Evolutionary conservation across 108 stramenopile genomes (phyloP).

Genomic region (Cyclotella kingstonii): DNA sequence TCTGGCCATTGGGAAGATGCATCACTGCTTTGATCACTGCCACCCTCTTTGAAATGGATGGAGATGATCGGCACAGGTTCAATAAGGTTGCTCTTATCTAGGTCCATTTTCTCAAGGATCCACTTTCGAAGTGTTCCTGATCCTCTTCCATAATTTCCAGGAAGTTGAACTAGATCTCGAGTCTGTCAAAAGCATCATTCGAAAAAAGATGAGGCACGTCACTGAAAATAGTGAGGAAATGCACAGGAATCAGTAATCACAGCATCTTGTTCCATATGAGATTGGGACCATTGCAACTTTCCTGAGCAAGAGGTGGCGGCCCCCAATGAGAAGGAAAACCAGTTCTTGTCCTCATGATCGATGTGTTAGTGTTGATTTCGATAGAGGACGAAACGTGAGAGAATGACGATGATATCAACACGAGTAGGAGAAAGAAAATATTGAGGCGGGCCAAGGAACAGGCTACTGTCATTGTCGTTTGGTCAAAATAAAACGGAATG

Average conservation of each 20-base stretch:
- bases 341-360: neutral
- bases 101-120: constrained; percentile 27
- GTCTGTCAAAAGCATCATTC: constrained; percentile 3
- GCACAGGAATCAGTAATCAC: neutral
- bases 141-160: constrained; percentile 20
- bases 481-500: too few relatives aligned
- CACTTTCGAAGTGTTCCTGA: constrained; percentile 26
- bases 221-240: neutral
- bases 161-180: constrained; percentile 28
- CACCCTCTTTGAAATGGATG: neutral
- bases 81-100: constrained; percentile 3
- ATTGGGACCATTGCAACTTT: neutral
- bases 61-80: neutral
- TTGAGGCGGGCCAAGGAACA: too few relatives aligned
- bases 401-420: too few relatives aligned
- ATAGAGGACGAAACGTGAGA: too few relatives aligned
- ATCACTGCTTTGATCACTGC: neutral
- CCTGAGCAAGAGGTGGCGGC: neutral
- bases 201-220: neutral
- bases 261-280: too few relatives aligned
- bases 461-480: too few relatives aligned
- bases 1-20: constrained; percentile 2
- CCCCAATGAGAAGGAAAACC: constrained; percentile 6
- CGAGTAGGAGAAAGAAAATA: too few relatives aligned
- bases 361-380: neutral